Base-by-base conservation (phyloP, 805 yeast genomes). In the Metschnikowia continentalis region DNA sequence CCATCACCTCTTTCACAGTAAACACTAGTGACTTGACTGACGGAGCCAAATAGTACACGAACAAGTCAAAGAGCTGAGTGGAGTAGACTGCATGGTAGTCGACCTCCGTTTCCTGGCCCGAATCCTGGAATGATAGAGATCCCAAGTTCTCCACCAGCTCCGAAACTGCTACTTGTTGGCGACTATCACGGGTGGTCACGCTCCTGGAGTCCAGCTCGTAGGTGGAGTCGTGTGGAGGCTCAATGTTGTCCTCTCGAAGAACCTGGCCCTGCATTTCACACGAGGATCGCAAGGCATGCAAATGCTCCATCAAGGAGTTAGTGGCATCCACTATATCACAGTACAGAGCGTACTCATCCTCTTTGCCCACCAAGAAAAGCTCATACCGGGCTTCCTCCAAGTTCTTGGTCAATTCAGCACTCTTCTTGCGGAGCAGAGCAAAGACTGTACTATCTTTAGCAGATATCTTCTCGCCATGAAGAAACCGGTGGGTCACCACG, bases 1-100 rank as follows among this genome's bases (percentile, higher is more conserved):
- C 71, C 50, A 88, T 63, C 6, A 87, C 83, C 32, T 81, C 82
- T 50, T 80, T 75, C 47, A 87, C 72, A 0, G 90, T 86, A 58
- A 77, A 78, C 1, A 82, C 76, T 56, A 83, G 82, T 1, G 89
- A 81, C 60, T 80, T 81, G 63, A 85, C 74, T 0, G 91, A 83
- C 0, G 95, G 94, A 0, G 90, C 89, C 42, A 88, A 68, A 58
- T 85, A 76, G 54, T 77, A 78, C 1, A 84, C 83, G 62, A 88
- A 88, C 35, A 84, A 61, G 49, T 83, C 83, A 62, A 86, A 86
- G 17, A 87, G 68, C 59, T 83, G 81, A 15, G 62, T 61, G 1
- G 74, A 58, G 49, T 63, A 65, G 2, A 61, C 61, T 11, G 68
- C 67, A 19, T 58, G 56, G 42, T 61, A 62, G 17, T 53, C 61